Evolutionary conservation across 257 asterid genomes (phyloP).

Genomic region (Fraxinus pennsylvanica): DNA sequence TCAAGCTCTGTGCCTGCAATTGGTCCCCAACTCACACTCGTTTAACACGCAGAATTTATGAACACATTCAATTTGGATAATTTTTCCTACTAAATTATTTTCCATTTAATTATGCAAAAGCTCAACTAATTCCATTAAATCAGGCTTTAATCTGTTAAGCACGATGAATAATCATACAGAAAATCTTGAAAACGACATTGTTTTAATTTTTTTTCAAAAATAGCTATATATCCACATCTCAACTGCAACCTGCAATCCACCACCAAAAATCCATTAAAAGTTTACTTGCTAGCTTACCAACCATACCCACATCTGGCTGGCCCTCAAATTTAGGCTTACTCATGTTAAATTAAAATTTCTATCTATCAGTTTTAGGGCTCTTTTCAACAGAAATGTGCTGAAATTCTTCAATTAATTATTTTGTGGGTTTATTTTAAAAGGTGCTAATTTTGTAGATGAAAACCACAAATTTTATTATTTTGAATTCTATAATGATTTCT

Average conservation of each 20-base stretch:
- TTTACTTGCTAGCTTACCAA: constrained; percentile 11
- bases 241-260: constrained; percentile 43
- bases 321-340: constrained; percentile 5
- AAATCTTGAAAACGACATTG: background rate
- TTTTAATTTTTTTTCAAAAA: background rate
- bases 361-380: constrained; percentile 22
- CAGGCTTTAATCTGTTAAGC: background rate
- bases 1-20: background rate
- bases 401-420: constrained; percentile 16
- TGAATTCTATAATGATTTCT: background rate
- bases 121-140: background rate
- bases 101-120: background rate
- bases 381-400: background rate
- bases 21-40: background rate
- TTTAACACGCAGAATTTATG: background rate
- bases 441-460: background rate
- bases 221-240: constrained; percentile 30
- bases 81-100: background rate
- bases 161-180: background rate
- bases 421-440: constrained; percentile 8
- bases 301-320: constrained; percentile 9
- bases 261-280: constrained; percentile 24
- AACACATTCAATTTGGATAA: background rate
- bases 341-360: constrained; percentile 28
- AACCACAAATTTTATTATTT: background rate